These are phyloP conservation scores for Secale cereale DNA, from an alignment of 176 grass and related monocot species.

Conservation along the genomic window DNA sequence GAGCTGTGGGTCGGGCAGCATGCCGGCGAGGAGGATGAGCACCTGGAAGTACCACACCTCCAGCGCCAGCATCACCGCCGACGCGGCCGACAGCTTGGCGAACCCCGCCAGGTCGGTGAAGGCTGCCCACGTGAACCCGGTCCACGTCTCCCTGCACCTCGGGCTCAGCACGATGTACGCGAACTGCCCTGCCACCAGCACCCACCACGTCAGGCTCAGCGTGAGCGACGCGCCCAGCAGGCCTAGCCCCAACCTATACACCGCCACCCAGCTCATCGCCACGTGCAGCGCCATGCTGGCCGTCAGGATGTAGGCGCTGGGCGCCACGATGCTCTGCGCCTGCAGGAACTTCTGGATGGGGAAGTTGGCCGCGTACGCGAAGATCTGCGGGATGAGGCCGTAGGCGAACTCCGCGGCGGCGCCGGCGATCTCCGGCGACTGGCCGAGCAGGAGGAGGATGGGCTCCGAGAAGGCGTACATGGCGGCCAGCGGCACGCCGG, in stretches of 20 bases:
- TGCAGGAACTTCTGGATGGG: constrained; percentile 93
- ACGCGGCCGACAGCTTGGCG: constrained; percentile 60
- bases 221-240: constrained; percentile 72
- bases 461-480: constrained; percentile 73
- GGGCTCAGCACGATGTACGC: constrained; percentile 70
- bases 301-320: constrained; percentile 78
- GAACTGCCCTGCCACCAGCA: constrained; percentile 67
- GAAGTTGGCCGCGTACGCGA: constrained; percentile 83
- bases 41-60: constrained; percentile 97
- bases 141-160: constrained; percentile 60
- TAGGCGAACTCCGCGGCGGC: constrained; percentile 66
- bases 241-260: constrained; percentile 50
- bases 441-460: constrained; percentile 57
- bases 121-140: constrained; percentile 73
- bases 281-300: constrained; percentile 53
- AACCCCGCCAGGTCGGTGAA: constrained; percentile 69
- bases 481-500: constrained; percentile 65
- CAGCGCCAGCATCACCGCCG: constrained; percentile 89
- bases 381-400: constrained; percentile 94
- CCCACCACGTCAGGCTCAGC: constrained; percentile 77
- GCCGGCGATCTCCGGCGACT: constrained; percentile 73
- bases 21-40: constrained; percentile 76
- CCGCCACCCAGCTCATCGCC: constrained; percentile 63
- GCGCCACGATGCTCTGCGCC: constrained; percentile 88
- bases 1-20: constrained; percentile 72